Evolutionary conservation across 257 asterid genomes (phyloP).

Genomic region (Cruciata laevipes): DNA sequence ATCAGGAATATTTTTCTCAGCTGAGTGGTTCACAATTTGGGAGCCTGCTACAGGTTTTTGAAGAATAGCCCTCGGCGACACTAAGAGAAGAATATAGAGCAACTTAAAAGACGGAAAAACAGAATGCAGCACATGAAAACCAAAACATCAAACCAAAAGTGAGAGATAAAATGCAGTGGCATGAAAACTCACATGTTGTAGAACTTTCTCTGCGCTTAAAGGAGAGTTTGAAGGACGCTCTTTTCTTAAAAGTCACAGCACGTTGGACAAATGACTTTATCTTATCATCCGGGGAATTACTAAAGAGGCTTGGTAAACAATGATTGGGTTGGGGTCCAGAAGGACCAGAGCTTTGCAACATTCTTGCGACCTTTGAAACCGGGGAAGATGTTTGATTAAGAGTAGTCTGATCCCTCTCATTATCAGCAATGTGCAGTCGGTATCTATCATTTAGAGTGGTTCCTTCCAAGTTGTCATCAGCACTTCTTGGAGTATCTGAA

Average conservation of each 20-base stretch:
- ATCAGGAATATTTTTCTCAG: slow-evolving; percentile 57
- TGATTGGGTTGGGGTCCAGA: slow-evolving; percentile 60
- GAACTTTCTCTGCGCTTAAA: slow-evolving; percentile 66
- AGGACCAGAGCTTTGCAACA: slow-evolving; percentile 48
- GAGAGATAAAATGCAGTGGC: slow-evolving; percentile 8
- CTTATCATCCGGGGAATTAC: slow-evolving; percentile 54
- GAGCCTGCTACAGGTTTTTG: slow-evolving; percentile 89
- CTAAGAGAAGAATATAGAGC: slow-evolving; percentile 31
- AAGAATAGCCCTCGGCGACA: slow-evolving; percentile 49
- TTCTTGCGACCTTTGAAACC: slow-evolving; percentile 27
- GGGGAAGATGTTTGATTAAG: slow-evolving; percentile 21
- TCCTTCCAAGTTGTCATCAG: slow-evolving; percentile 32
- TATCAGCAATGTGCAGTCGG: slow-evolving; percentile 34
- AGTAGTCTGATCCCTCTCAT: slow-evolving; percentile 27
- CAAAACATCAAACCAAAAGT: not conserved
- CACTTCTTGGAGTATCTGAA: slow-evolving; percentile 83
- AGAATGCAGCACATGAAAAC: no score
- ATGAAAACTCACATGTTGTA: slow-evolving; percentile 42
- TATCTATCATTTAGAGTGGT: slow-evolving; percentile 7
- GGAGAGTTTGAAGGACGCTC: slow-evolving; percentile 49
- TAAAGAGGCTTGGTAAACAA: slow-evolving; percentile 74
- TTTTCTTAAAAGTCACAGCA: slow-evolving; percentile 45
- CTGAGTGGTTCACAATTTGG: slow-evolving; percentile 55
- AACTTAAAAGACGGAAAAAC: not conserved
- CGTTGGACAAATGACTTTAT: slow-evolving; percentile 34